Evolutionary conservation across 331 rosid species (phyloP).

Genomic region (Pyrus hybrid): DNA sequence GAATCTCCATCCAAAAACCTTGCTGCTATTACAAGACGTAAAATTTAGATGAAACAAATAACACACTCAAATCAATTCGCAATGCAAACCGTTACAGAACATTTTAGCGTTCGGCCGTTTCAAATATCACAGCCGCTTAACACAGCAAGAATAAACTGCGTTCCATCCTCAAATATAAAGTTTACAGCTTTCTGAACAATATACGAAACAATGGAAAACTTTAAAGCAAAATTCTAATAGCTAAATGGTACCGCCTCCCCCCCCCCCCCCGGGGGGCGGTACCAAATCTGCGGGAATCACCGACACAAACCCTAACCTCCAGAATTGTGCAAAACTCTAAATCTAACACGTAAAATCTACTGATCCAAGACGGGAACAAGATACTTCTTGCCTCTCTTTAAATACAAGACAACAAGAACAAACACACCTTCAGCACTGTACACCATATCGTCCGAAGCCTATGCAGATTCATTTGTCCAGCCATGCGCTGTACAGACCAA

Average conservation of each 20-base stretch:
- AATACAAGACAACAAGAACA: slow-evolving; percentile 45
- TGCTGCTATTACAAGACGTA: background rate
- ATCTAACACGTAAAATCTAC: slow-evolving; percentile 19
- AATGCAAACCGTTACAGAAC: background rate
- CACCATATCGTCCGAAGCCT: slow-evolving; percentile 29
- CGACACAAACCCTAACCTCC: slow-evolving; percentile 32
- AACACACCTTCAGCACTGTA: slow-evolving; percentile 61
- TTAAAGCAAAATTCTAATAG: background rate
- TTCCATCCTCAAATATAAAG: slow-evolving; percentile 6
- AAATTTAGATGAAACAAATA: background rate
- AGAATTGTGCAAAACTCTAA: slow-evolving; percentile 18
- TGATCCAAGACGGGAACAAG: slow-evolving; percentile 5
- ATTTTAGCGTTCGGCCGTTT: background rate
- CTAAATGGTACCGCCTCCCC: no score
- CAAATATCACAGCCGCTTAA: slow-evolving; percentile 18
- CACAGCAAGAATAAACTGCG: slow-evolving; percentile 14
- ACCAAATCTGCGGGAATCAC: slow-evolving; percentile 40
- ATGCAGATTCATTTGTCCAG: slow-evolving; percentile 33
- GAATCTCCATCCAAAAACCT: background rate
- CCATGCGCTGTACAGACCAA: slow-evolving; percentile 6
- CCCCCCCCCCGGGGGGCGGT: no score
- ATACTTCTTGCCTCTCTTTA: slow-evolving; percentile 25
- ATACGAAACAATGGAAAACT: background rate
- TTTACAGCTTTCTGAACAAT: slow-evolving; percentile 8
- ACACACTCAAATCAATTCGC: background rate